Evolutionary conservation across 768 basidiomycete species (phyloP), one percentile per base, ranked within the genome.

Genomic region (Candolleomyces efflorescens): DNA sequence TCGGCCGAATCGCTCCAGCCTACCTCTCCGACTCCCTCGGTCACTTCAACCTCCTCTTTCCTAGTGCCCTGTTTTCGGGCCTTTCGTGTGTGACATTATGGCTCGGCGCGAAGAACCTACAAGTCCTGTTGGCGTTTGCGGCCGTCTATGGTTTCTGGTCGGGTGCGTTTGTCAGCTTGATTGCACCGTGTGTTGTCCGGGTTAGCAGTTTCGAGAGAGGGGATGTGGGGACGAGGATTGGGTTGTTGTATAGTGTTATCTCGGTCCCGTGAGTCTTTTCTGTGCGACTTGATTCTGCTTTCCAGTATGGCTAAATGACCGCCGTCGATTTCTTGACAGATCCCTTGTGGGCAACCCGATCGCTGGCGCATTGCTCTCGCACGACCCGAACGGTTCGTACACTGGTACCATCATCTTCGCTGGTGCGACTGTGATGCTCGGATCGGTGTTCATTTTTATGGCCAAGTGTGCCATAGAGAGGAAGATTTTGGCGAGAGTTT

Each of bases 111-210:
- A 66, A 69, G 32, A 65, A 72, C 7, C 60, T 82, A 20, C 67
- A 65, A 6, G 60, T 73, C 45, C 67, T 87, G 41, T 73, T 80
- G 63, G 58, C 76, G 15, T 88, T 87, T 54, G 78, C 85, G 1
- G 73, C 72, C 1, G 41, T 78, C 0, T 90, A 84, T 63, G 88
- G 88, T 0, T 79, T 89, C 72, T 75, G 81, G 51, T 85, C 82
- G 0, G 87, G 88, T 4, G 83, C 85, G 10, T 84, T 89, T 69
- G 83, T 87, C 48, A 82, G 85, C 38, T 77, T 89, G 41, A 69
- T 89, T 60, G 84, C 81, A 11, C 86, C 87, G 0, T 88, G 86
- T 63, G 78, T 90, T 22, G 84, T 79, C 20, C 83, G 85, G 63
- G 85, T 89, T 53, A 85, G 85, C 36, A 32, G 32, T 32, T 32